These are phyloP conservation scores for Fagus crenata DNA, from an alignment of 306 rosid genomes.

Conservation along the genomic window DNA sequence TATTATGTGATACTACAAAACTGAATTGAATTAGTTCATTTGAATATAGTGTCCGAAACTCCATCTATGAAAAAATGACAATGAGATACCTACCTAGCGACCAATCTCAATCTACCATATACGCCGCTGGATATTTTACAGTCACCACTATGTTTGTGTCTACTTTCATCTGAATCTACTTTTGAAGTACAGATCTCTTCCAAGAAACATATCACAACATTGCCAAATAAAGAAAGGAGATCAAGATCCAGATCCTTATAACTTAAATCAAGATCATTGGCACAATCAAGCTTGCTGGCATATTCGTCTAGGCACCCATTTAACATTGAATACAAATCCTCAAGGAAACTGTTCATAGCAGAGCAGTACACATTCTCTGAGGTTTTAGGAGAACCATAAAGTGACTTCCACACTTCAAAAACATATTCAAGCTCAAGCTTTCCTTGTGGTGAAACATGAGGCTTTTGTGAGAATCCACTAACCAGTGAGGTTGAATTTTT, in stretches of 20 bases:
- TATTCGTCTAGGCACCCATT: slow-evolving; percentile 50
- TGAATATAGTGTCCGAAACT: not conserved
- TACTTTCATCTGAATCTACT: slow-evolving; percentile 31
- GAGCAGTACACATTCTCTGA: slow-evolving; percentile 40
- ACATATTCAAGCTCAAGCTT: slow-evolving; percentile 45
- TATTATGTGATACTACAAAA: not conserved
- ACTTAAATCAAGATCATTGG: slow-evolving; percentile 32
- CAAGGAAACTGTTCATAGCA: slow-evolving; percentile 44
- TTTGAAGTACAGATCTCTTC: slow-evolving; percentile 46
- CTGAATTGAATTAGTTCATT: not conserved
- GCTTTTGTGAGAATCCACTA: slow-evolving; percentile 31
- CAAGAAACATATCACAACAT: slow-evolving; percentile 52
- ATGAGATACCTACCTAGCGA: slow-evolving; percentile 40
- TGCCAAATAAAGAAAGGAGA: slow-evolving; percentile 49
- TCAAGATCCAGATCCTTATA: slow-evolving; percentile 39
- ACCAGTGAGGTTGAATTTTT: slow-evolving; percentile 38
- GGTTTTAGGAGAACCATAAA: slow-evolving; percentile 50
- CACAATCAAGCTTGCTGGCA: slow-evolving; percentile 30
- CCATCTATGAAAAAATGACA: not conserved
- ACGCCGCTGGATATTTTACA: slow-evolving; percentile 32
- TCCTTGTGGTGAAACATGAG: slow-evolving; percentile 30
- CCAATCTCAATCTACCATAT: slow-evolving; percentile 46
- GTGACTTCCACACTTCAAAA: slow-evolving; percentile 67
- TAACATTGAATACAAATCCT: slow-evolving; percentile 48
- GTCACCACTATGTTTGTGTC: slow-evolving; percentile 29